phyloP scores from a whole-genome alignment of 345 rosid species.

The Pugionium dolabratum region DNA sequence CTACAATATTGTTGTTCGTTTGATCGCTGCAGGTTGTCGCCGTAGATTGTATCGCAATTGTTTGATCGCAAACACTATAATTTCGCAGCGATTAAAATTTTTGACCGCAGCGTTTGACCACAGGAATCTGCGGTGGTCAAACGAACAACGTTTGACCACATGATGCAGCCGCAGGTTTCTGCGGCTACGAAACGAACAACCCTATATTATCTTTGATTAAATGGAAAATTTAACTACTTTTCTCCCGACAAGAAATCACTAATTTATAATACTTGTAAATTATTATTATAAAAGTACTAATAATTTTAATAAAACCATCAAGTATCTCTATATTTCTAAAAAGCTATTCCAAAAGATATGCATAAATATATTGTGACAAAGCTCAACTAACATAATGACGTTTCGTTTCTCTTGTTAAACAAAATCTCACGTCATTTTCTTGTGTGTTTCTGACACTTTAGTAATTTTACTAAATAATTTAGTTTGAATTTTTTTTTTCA shows the following conservation, averaged over 20 bases:
- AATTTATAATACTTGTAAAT: too few relatives aligned
- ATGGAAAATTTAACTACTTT: background rate
- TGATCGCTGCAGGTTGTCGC: too few relatives aligned
- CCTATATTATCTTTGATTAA: background rate
- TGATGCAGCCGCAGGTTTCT: too few relatives aligned
- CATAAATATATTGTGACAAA: constrained; percentile 31
- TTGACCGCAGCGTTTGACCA: too few relatives aligned
- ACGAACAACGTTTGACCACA: too few relatives aligned
- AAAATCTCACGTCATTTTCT: constrained; percentile 14
- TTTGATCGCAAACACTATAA: too few relatives aligned
- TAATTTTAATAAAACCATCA: background rate
- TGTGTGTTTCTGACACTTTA: constrained; percentile 10
- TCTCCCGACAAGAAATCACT: too few relatives aligned
- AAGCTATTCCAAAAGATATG: constrained; percentile 22
- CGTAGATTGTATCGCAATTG: too few relatives aligned
- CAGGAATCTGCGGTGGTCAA: too few relatives aligned
- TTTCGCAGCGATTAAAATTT: too few relatives aligned
- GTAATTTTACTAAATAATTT: background rate
- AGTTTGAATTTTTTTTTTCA: background rate
- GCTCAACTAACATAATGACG: constrained; percentile 28
- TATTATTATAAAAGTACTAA: background rate
- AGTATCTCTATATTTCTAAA: background rate
- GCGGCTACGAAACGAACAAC: too few relatives aligned
- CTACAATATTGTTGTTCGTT: too few relatives aligned
- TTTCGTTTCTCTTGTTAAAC: constrained; percentile 16